Percentiles rank a stretch among this genome's conserved stretches.
Evolutionary conservation across 2,329 filamentous ascomycete genomes (phyloP).

Genomic region (Rutstroemia sp.): DNA sequence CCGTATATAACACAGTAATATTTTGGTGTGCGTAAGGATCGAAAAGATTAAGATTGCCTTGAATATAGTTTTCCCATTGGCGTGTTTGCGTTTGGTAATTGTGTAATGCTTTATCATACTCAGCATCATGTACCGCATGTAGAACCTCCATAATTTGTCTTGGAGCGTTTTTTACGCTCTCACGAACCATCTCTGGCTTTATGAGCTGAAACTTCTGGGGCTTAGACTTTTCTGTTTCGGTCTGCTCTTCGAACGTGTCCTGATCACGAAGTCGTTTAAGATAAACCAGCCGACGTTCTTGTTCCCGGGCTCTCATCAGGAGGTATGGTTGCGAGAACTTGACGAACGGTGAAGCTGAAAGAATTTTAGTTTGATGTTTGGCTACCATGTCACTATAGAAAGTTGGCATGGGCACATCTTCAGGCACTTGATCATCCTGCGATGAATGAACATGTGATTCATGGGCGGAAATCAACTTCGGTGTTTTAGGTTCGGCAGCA

Average conservation of each 20-base stretch:
- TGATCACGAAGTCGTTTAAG: constrained; percentile 79
- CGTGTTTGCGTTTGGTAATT: constrained; percentile 91
- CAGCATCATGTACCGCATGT: constrained; percentile 89
- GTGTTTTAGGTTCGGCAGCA: constrained; percentile 5
- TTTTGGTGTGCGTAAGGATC: constrained; percentile 95
- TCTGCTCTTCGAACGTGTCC: constrained; percentile 48
- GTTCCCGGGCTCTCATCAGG: constrained; percentile 82
- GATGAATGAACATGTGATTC: constrained; percentile 32
- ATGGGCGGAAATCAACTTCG: constrained; percentile 29
- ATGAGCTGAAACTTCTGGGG: constrained; percentile 81
- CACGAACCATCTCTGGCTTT: constrained; percentile 89
- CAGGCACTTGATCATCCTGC: constrained; percentile 54
- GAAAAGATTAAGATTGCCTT: constrained; percentile 81
- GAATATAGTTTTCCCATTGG: constrained; percentile 93
- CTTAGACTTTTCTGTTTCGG: constrained; percentile 53
- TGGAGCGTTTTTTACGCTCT: constrained; percentile 70
- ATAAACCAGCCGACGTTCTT: constrained; percentile 77
- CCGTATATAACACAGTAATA: constrained; percentile 88
- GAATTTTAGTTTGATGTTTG: constrained; percentile 84
- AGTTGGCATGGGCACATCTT: constrained; percentile 77
- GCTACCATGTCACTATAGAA: constrained; percentile 95
- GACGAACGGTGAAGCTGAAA: constrained; percentile 94
- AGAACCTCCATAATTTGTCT: constrained; percentile 87
- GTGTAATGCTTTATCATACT: constrained; percentile 91
- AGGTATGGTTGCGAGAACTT: constrained; percentile 92